Conservation (phyloP, 176 grass and related monocot genomes). For the Oryza glaberrima region DNA sequence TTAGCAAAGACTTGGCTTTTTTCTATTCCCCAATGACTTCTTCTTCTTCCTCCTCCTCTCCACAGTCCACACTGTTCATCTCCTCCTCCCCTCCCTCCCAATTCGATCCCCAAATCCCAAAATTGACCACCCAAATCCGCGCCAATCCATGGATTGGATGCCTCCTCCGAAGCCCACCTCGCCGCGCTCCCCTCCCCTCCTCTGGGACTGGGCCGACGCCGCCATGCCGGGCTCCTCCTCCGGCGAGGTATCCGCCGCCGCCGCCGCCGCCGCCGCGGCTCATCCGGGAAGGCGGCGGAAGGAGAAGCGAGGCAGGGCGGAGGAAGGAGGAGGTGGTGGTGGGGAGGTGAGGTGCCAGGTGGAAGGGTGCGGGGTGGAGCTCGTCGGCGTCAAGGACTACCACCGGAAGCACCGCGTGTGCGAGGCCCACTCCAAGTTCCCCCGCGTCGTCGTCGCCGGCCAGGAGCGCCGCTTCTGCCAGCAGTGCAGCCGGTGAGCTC, state of each 20-base stretch:
- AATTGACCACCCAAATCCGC: slow-evolving; percentile 46
- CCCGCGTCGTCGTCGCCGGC: slow-evolving; percentile 77
- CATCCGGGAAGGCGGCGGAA: slow-evolving; percentile 43
- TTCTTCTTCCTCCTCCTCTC: slow-evolving; percentile 30
- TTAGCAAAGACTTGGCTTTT: slow-evolving; percentile 35
- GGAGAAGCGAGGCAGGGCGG: slow-evolving; percentile 45
- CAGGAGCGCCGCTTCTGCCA: slow-evolving; percentile 86
- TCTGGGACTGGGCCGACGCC: slow-evolving; percentile 86
- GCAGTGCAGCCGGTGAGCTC: slow-evolving; percentile 84
- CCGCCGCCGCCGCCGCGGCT: slow-evolving; percentile 21
- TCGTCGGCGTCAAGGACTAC: slow-evolving; percentile 64
- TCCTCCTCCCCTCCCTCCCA: slow-evolving; percentile 25
- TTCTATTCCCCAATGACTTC: slow-evolving; percentile 32
- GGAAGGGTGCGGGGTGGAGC: slow-evolving; percentile 68
- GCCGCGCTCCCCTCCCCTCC: slow-evolving; percentile 57
- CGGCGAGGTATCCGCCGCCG: slow-evolving; percentile 35
- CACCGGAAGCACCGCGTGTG: slow-evolving; percentile 93
- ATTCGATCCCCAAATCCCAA: slow-evolving; percentile 64
- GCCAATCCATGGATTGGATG: slow-evolving; percentile 45
- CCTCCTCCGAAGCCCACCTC: slow-evolving; percentile 37
- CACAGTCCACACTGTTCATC: slow-evolving; percentile 57
- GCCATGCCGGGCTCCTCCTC: slow-evolving; percentile 40
- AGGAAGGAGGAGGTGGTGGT: slow-evolving; percentile 37
- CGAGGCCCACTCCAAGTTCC: slow-evolving; percentile 73
- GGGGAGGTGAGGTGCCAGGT: slow-evolving; percentile 74